A percentile compares a stretch with the other conserved stretches of the same genome.
These are phyloP conservation scores for Ploettnerulaceae sp. DNA, from an alignment of 2,329 filamentous ascomycete genomes.

Conservation along the genomic window DNA sequence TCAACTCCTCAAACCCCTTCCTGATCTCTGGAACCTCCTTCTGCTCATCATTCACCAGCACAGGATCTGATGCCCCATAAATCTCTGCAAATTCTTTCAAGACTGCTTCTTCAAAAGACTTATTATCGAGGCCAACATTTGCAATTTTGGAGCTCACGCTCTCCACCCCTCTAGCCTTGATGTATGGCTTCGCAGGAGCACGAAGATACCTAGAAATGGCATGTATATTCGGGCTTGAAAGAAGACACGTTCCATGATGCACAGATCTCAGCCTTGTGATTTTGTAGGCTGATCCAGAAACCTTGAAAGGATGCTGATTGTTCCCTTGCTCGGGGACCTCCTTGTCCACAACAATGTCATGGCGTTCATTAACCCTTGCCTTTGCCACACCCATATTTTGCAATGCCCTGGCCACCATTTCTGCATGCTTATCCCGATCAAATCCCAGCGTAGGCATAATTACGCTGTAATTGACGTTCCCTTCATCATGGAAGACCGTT, in stretches of 20 bases:
- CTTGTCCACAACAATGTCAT: constrained; percentile 80
- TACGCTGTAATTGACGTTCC: constrained; percentile 93
- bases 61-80: constrained; percentile 48
- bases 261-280: constrained; percentile 74
- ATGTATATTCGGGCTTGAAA: constrained; percentile 69
- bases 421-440: constrained; percentile 79
- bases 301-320: constrained; percentile 59
- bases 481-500: constrained; percentile 87
- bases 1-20: constrained; percentile 59
- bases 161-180: constrained; percentile 80
- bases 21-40: constrained; percentile 46
- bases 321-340: constrained; percentile 10
- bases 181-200: constrained; percentile 71
- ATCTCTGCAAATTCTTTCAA: constrained; percentile 60
- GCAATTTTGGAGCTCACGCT: constrained; percentile 81
- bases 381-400: constrained; percentile 51
- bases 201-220: constrained; percentile 65
- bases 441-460: constrained; percentile 75
- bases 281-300: constrained; percentile 95
- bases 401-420: constrained; percentile 88
- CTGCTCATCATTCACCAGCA: constrained; percentile 28
- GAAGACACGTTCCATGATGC: constrained; percentile 88
- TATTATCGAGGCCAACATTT: constrained; percentile 63
- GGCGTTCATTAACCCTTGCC: constrained; percentile 77
- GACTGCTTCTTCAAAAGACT: constrained; percentile 48